Conservation (phyloP, 2,329 filamentous ascomycete species). For the Juglanconis sp. region DNA sequence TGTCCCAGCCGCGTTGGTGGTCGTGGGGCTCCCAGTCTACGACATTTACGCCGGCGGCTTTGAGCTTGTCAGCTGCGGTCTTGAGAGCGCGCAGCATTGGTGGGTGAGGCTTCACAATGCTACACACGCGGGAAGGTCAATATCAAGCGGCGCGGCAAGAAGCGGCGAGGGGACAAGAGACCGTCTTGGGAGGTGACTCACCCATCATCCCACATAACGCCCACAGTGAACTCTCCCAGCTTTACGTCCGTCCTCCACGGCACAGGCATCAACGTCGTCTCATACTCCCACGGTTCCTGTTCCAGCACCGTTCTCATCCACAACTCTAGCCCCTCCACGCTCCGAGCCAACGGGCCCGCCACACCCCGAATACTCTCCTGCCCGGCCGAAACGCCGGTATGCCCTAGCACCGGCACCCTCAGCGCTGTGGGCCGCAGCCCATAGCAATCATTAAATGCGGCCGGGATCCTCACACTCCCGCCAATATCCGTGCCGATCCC, state of each 20-base stretch:
- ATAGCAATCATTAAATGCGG: slow-evolving; percentile 16
- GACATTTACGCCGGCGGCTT: slow-evolving; percentile 10
- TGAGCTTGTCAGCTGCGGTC: slow-evolving; percentile 9
- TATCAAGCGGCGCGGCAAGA: not conserved
- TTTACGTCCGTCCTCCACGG: slow-evolving; percentile 5
- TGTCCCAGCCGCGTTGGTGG: slow-evolving; percentile 13
- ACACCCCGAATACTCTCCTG: slow-evolving; percentile 11
- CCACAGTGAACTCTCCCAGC: slow-evolving; percentile 5
- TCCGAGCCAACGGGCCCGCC: slow-evolving; percentile 13
- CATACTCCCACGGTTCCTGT: slow-evolving; percentile 11
- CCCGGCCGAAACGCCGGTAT: not conserved
- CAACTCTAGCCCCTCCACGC: slow-evolving; percentile 8
- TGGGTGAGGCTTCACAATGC: slow-evolving; percentile 16
- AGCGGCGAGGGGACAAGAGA: too few species aligned
- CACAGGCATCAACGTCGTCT: slow-evolving; percentile 4
- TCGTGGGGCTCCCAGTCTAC: slow-evolving; percentile 18
- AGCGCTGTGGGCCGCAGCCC: slow-evolving; percentile 16
- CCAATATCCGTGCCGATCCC: slow-evolving; percentile 23
- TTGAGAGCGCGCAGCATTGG: slow-evolving; percentile 11
- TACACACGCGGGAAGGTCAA: not conserved
- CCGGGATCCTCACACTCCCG: slow-evolving; percentile 15
- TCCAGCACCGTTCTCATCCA: slow-evolving; percentile 15
- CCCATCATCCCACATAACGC: slow-evolving; percentile 17
- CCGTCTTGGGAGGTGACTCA: not conserved
- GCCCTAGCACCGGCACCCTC: not conserved